Evolutionary conservation across 106 monocot genomes (phyloP), one percentile per base, ranked within the genome.

Genomic region (Agapanthus africanus): DNA sequence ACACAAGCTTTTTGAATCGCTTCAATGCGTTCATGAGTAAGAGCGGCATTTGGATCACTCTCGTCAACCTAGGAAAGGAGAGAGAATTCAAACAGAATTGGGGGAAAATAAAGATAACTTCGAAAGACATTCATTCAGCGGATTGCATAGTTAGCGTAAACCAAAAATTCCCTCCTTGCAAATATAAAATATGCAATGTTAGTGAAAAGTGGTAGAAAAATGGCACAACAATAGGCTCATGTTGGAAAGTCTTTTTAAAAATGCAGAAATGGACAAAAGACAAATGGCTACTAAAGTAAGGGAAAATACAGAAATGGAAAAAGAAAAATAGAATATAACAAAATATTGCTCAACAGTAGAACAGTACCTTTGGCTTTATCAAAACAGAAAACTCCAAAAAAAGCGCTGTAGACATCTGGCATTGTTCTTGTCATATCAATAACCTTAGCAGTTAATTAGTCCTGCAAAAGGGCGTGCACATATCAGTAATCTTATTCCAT

Each of bases 391-490:
- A 90, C 42, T 84, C 90, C n/a, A 66, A 72, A 90, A 57, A 94
- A 94, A 72, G 87, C 87, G 68, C 80, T 78, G 74, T 90, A 90
- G 49, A 94, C 87, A 84, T 94, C 94, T 35, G 86, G 65, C 90
- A 94, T 90, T 35, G 77, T 72, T 71, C 66, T 87, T 74, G 87
- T 90, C 52, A 81, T 74, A 21, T 78, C 76, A 54, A 82, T 87
- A 27, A 94, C 41, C 52, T 76, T 79, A 6, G 90, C 90, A 63
- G 75, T 69, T 41, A n/a, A n/a, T n/a, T n/a, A 85, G 65, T 40
- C 94, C 94, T 94, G 82, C 21, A 81, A 83, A 51, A 40, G 37
- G 31, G 11, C 56, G 31, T 30, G 10, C 3, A 28, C 56, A 57
- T 2, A 57, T 11, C 1, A 28, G 30, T 28, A 28, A 57, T 4